These are phyloP conservation scores for Magnolia officinalis DNA, from an alignment of 164 flowering plant genomes.

Conservation along the genomic window DNA sequence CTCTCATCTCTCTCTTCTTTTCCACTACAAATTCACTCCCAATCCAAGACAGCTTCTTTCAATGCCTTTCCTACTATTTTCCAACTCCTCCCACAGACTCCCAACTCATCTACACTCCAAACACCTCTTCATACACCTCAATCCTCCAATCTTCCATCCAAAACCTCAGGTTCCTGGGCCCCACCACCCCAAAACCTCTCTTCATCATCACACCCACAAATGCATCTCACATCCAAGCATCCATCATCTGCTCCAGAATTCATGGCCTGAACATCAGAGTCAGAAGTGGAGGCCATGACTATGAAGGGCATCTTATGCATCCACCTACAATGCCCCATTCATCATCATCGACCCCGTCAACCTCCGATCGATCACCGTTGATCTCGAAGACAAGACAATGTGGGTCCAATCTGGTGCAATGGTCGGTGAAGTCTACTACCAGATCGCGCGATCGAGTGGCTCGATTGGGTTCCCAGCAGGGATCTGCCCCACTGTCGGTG, in stretches of 20 bases:
- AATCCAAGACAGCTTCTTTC: constrained; percentile 5
- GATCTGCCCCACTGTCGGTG: constrained; percentile 9
- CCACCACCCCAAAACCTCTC: constrained; percentile 17
- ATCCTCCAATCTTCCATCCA: constrained; percentile 14
- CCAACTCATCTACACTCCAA: background rate
- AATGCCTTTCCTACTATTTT: background rate
- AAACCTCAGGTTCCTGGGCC: constrained; percentile 14
- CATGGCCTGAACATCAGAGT: constrained; percentile 17
- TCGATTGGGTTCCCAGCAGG: constrained; percentile 23
- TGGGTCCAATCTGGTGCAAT: constrained; percentile 33
- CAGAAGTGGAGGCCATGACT: constrained; percentile 35
- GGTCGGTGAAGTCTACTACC: constrained; percentile 32
- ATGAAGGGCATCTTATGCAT: constrained; percentile 29
- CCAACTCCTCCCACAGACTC: background rate
- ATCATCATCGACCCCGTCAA: constrained; percentile 24
- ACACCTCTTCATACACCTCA: constrained; percentile 8
- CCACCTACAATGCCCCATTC: constrained; percentile 12
- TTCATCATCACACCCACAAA: constrained; percentile 21
- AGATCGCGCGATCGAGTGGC: constrained; percentile 20
- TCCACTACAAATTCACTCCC: background rate
- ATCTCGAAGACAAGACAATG: constrained; percentile 16
- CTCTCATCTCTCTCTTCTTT: background rate
- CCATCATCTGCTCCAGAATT: constrained; percentile 20
- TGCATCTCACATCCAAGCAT: constrained; percentile 25
- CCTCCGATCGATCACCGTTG: constrained; percentile 17